These are phyloP conservation scores for Prasinococcaceae sp. DNA, from an alignment of 139 green algal genomes.

Conservation along the genomic window DNA sequence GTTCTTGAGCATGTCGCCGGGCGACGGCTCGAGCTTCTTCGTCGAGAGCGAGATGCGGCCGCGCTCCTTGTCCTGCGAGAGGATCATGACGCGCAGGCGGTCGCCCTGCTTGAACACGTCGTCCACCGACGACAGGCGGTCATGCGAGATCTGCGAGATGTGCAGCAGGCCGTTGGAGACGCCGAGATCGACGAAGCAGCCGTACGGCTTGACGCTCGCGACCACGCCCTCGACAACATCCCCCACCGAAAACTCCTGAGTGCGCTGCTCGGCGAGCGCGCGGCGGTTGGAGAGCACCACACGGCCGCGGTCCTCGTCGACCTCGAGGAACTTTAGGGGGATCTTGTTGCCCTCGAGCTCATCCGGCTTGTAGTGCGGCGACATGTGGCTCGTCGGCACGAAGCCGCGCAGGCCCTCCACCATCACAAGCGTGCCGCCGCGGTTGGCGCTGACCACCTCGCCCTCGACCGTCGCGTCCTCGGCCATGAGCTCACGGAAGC, in stretches of 20 bases:
- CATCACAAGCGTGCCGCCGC: conserved; percentile 60
- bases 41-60: conserved; percentile 81
- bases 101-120: conserved; percentile 75
- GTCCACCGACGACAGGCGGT: conserved; percentile 77
- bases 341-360: conserved; percentile 53
- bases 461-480: conserved; percentile 66
- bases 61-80: conserved; percentile 73
- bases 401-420: conserved; percentile 64
- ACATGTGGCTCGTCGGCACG: conserved; percentile 55
- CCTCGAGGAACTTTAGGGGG: conserved; percentile 83
- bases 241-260: conserved; percentile 44
- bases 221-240: conserved; percentile 86
- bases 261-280: conserved; percentile 23
- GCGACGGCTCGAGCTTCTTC: conserved; percentile 92
- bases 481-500: conserved; percentile 33
- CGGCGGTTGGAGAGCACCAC: conserved; percentile 69
- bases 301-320: conserved; percentile 73
- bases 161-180: conserved; percentile 86
- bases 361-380: conserved; percentile 13
- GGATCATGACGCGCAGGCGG: conserved; percentile 81
- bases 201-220: conserved; percentile 79
- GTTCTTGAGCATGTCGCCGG: conserved; percentile 88
- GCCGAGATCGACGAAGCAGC: conserved; percentile 91
- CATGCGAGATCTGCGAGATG: conserved; percentile 89
- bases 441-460: conserved; percentile 53